Evolutionary conservation across 2,329 filamentous ascomycete species (phyloP), one percentile per base, ranked within the genome.

Genomic region (Curvularia hawaiiensis): DNA sequence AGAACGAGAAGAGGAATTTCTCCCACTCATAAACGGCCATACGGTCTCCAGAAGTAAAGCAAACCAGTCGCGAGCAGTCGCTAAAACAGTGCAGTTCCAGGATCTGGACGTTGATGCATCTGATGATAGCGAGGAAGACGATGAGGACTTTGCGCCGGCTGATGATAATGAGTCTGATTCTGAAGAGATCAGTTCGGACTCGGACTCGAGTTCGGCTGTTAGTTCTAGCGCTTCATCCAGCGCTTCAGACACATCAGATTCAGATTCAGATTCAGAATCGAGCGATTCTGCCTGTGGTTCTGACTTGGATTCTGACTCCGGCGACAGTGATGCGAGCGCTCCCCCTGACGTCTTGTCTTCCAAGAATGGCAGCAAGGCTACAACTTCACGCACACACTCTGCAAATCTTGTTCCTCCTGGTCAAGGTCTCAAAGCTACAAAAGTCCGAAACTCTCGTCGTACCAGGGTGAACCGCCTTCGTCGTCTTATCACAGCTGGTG

Each of bases 391-490:
- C 16, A 35, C 44, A 41, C 44, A 24, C 3, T 45, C 54, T 22
- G 16, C 38, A 31, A 40, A n/a, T 20, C 56, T 57, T 14, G 61
- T 66, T n/a, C 71, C 80, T 49, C 83, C 84, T 43, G 79, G 80
- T 4, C 52, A 79, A 58, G 87, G 87, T 16, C 79, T 78, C 31
- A 62, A 68, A 22, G 65, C 70, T 18, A 90, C 87, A 0, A 80
- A 81, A 50, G 75, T 75, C 24, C 82, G 85, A 59, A 90, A 90
- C 62, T 67, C 75, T 30, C 80, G 87, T 39, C 80, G 80, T 40
- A 82, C 81, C 54, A 74, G 82, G 51, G 73, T 78, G 39, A 81
- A 81, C 55, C 77, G 77, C 55, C 74, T 89, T 11, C 74, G 76
- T 4, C 78, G 79, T 54, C 76, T 88, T 8, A 85, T 88, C 64